Evolutionary conservation across 495 filamentous ascomycete species (phyloP).

Genomic region (Talaromyces adpressus): DNA sequence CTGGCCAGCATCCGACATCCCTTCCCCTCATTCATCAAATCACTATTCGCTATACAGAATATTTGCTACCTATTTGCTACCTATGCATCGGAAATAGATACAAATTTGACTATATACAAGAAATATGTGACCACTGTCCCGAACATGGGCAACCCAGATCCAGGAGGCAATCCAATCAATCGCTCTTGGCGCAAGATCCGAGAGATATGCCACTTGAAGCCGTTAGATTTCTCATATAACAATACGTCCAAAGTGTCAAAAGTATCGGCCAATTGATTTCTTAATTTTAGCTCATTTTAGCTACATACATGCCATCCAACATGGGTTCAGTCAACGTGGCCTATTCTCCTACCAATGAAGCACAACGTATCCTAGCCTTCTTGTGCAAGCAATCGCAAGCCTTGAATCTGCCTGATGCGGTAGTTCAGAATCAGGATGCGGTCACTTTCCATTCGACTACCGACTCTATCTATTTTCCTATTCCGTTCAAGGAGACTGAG

Average conservation of each 20-base stretch:
- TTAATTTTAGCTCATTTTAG: not conserved
- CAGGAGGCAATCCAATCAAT: not conserved
- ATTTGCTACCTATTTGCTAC: not conserved
- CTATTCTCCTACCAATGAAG: constrained; percentile 37
- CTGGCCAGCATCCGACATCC: not conserved
- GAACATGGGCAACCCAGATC: not conserved
- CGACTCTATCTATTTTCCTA: constrained; percentile 48
- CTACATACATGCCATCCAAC: not conserved
- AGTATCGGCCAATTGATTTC: not conserved
- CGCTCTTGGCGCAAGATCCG: not conserved
- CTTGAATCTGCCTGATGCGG: constrained; percentile 28
- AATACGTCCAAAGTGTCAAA: not conserved
- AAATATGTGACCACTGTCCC: not conserved
- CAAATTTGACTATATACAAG: not conserved
- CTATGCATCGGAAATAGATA: not conserved
- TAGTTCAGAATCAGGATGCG: constrained; percentile 25
- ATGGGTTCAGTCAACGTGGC: not conserved
- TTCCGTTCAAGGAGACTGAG: constrained; percentile 66
- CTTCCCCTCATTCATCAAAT: not conserved
- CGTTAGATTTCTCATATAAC: not conserved
- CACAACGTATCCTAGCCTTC: constrained; percentile 32
- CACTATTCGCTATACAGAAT: not conserved
- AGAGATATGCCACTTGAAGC: not conserved
- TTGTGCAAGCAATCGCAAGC: constrained; percentile 34
- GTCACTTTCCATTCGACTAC: constrained; percentile 36